Evolutionary conservation across 352 stramenopile genomes (phyloP).

Genomic region (Nannochloropsis limnetica): DNA sequence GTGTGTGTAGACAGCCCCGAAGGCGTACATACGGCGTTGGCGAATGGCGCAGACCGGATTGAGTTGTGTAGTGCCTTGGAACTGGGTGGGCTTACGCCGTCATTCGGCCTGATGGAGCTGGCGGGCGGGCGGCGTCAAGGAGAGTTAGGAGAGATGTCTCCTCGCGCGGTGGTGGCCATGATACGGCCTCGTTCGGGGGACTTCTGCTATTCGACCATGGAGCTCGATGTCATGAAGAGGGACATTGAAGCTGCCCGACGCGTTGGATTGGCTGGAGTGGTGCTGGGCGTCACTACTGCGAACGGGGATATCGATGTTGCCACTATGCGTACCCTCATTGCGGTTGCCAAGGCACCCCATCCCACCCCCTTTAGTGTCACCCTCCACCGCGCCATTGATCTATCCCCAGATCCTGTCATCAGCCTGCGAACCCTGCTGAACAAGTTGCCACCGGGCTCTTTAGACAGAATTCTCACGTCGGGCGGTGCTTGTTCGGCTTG

Average conservation of each 20-base stretch:
- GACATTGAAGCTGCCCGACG: background rate
- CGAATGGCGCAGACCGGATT: background rate
- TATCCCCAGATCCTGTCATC: background rate
- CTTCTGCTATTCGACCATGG: constrained; percentile 15
- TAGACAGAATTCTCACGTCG: constrained; percentile 45
- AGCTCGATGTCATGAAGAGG: background rate
- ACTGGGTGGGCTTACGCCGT: background rate
- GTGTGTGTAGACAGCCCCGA: constrained; percentile 10
- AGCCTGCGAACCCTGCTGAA: background rate
- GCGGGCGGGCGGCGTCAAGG: no score
- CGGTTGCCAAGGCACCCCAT: background rate
- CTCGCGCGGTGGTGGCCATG: background rate
- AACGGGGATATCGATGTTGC: background rate
- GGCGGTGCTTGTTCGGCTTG: constrained; percentile 39
- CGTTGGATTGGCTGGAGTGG: background rate
- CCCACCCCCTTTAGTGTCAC: background rate
- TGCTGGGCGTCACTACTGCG: background rate
- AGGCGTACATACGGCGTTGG: background rate
- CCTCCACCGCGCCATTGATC: constrained; percentile 12
- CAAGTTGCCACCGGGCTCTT: background rate
- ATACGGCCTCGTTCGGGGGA: background rate
- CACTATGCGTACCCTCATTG: background rate
- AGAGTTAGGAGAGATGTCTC: no score
- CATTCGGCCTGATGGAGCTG: background rate
- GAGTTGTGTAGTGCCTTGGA: constrained; percentile 7